Percentiles rank a stretch among this genome's conserved stretches.
These are phyloP conservation scores for Dalbergia cultrata DNA, from an alignment of 306 rosid genomes.

Conservation along the genomic window DNA sequence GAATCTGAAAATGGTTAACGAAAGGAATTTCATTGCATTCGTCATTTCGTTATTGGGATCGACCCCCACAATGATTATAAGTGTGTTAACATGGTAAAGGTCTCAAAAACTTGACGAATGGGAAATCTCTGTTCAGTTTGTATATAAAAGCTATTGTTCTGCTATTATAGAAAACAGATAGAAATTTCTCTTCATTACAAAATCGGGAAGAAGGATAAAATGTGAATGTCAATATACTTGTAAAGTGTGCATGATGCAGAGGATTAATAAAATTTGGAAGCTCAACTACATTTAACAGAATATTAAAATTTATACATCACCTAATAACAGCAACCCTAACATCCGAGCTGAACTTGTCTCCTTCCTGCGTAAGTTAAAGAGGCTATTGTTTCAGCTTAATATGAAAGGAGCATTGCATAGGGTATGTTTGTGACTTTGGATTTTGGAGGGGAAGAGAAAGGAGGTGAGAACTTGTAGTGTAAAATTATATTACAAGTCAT, in stretches of 20 bases:
- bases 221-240: no score
- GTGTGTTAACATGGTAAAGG: no score
- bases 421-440: no score
- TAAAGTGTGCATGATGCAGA: not conserved
- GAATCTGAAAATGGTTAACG: no score
- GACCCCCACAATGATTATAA: no score
- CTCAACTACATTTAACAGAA: not conserved
- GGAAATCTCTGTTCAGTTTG: no score
- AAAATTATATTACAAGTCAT: no score
- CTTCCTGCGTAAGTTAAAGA: constrained; percentile 36
- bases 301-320: constrained; percentile 29
- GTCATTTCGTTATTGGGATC: no score
- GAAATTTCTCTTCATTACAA: not conserved
- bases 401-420: not conserved
- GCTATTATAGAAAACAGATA: not conserved
- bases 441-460: no score
- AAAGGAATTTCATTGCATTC: no score
- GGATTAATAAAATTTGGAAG: not conserved
- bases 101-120: no score
- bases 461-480: no score
- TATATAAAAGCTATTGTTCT: not conserved
- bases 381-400: not conserved
- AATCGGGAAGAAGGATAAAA: not conserved
- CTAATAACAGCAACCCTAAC: constrained; percentile 21
- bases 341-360: not conserved